These are phyloP conservation scores for Ophiobolus disseminans DNA, from an alignment of 2,329 filamentous ascomycete species.

Conservation along the genomic window DNA sequence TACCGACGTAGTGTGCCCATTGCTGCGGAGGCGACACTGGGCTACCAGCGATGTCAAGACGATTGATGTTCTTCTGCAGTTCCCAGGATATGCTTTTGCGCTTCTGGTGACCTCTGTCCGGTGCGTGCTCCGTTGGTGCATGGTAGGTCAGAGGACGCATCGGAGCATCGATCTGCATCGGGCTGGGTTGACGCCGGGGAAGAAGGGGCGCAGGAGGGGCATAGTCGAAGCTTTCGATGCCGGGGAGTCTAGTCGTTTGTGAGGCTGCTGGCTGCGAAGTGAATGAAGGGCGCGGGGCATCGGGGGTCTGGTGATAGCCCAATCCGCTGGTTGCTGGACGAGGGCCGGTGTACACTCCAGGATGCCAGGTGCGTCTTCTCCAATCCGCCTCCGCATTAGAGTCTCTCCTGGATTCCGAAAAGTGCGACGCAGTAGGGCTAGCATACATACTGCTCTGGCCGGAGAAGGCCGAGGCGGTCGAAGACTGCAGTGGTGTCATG, in stretches of 20 bases:
- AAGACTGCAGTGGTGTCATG: conserved; percentile 64
- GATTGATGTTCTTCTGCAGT: conserved; percentile 70
- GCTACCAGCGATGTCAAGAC: conserved; percentile 69
- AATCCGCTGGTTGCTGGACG: conserved; percentile 74
- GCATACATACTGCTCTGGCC: conserved; percentile 67
- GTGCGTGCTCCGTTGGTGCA: conserved; percentile 35
- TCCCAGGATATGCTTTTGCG: conserved; percentile 64
- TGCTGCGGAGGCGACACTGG: conserved; percentile 47
- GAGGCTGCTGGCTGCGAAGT: conserved; percentile 60
- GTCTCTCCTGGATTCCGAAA: conserved; percentile 70
- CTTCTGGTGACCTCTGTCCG: conserved; percentile 37
- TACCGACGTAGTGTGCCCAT: conserved; percentile 43
- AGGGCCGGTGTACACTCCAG: conserved; percentile 68
- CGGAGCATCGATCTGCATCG: conserved; percentile 76
- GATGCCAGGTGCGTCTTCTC: conserved; percentile 90
- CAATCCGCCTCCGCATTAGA: conserved; percentile 77
- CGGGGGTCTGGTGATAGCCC: conserved; percentile 76
- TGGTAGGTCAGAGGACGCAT: conserved; percentile 52
- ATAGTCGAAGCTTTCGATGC: conserved; percentile 91
- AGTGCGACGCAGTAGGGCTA: conserved; percentile 71
- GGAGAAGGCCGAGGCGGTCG: conserved; percentile 61
- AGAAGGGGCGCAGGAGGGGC: conserved; percentile 69
- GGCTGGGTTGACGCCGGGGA: conserved; percentile 70
- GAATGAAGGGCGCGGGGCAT: conserved; percentile 65
- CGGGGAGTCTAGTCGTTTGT: conserved; percentile 76